Conservation (phyloP, 2,329 filamentous ascomycete genomes). For the Aureobasidium lini region DNA sequence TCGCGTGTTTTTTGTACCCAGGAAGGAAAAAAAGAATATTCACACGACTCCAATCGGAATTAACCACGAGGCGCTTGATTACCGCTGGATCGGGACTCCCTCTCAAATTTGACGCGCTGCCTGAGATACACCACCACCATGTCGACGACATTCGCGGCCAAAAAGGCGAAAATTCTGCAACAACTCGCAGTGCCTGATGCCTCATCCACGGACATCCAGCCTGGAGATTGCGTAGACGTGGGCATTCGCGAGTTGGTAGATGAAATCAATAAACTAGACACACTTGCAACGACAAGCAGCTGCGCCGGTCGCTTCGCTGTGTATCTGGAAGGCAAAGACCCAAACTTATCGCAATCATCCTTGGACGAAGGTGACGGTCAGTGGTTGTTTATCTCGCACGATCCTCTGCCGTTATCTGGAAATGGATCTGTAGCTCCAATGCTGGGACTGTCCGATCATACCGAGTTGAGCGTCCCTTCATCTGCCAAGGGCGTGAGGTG, state of each 20-base stretch:
- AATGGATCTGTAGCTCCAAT: not conserved
- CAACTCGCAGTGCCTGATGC: constrained; percentile 60
- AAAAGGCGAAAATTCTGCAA: constrained; percentile 66
- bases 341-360: not conserved
- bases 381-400: constrained; percentile 87
- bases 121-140: not conserved
- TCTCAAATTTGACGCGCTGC: not conserved
- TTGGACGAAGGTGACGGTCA: constrained; percentile 60
- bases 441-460: not conserved
- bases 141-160: constrained; percentile 33
- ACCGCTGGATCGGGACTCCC: not conserved
- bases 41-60: not conserved
- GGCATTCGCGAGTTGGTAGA: constrained; percentile 70
- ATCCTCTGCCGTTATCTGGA: constrained; percentile 1
- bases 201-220: constrained; percentile 75
- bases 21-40: not conserved
- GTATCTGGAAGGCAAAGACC: constrained; percentile 67
- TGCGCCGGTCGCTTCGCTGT: constrained; percentile 83
- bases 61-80: not conserved
- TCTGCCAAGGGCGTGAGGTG: not conserved
- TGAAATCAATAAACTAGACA: constrained; percentile 66
- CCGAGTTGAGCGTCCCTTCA: not conserved
- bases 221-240: constrained; percentile 79
- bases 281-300: constrained; percentile 85
- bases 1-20: not conserved